Conservation (phyloP, 2,329 filamentous ascomycete species). For the Aspergillaceae sp. region DNA sequence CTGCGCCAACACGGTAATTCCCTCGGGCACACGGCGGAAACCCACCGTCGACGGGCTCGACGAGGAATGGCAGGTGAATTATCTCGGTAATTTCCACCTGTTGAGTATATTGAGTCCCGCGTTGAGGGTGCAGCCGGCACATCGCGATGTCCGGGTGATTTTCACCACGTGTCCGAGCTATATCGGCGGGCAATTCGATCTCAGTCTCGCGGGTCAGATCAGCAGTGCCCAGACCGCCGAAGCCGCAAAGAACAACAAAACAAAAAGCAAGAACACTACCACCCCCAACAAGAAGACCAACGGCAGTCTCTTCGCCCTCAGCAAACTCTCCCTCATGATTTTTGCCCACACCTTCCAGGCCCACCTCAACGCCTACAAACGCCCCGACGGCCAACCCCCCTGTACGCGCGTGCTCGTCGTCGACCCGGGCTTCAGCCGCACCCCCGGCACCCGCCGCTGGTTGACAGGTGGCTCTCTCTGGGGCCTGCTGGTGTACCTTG, state of each 20-base stretch:
- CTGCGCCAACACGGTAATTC: conserved; percentile 65
- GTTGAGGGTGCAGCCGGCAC: conserved; percentile 80
- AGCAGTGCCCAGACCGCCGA: not conserved
- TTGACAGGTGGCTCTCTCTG: conserved; percentile 73
- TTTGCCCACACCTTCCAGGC: conserved; percentile 90
- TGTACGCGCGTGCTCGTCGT: conserved; percentile 78
- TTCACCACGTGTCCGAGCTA: conserved; percentile 84
- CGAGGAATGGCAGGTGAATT: conserved; percentile 89
- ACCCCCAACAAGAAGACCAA: conserved; percentile 7
- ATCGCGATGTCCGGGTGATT: conserved; percentile 84
- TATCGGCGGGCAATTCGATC: conserved; percentile 61
- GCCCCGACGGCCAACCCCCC: conserved; percentile 73
- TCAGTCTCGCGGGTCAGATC: conserved; percentile 20
- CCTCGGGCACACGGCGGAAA: conserved; percentile 44
- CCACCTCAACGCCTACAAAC: conserved; percentile 73
- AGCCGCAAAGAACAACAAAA: conserved; percentile 24
- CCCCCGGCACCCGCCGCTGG: conserved; percentile 80
- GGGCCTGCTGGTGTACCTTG: conserved; percentile 68
- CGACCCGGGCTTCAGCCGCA: conserved; percentile 77
- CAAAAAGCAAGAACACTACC: conserved; percentile 27
- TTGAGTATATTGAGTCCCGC: conserved; percentile 86
- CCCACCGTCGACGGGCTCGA: conserved; percentile 74
- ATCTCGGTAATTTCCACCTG: conserved; percentile 89
- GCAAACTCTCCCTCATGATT: conserved; percentile 69
- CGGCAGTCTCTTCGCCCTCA: conserved; percentile 51